phyloP scores from a whole-genome alignment of 768 basidiomycete genomes.

The Tricholoma flavovirens region DNA sequence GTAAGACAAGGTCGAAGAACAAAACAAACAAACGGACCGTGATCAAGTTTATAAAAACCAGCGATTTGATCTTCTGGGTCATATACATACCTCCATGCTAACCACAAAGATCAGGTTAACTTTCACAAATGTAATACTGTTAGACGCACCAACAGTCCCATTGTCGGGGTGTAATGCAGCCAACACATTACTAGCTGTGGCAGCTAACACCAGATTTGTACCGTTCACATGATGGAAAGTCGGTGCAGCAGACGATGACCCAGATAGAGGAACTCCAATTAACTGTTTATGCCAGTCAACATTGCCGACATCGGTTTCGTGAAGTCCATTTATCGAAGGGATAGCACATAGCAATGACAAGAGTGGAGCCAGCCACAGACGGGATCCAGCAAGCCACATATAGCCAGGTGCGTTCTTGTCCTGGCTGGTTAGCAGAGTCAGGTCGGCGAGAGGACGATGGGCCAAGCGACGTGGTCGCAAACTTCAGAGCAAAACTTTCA shows the following conservation, averaged over 20 bases:
- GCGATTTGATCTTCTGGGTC: slow-evolving; percentile 64
- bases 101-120: slow-evolving; percentile 8
- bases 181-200: slow-evolving; percentile 71
- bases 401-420: background rate
- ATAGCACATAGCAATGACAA: slow-evolving; percentile 2
- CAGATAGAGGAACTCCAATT: slow-evolving; percentile 64
- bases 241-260: slow-evolving; percentile 49
- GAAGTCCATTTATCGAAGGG: slow-evolving; percentile 39
- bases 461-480: background rate
- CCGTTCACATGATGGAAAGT: slow-evolving; percentile 41
- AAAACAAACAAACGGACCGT: slow-evolving; percentile 39
- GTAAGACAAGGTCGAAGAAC: background rate
- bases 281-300: slow-evolving; percentile 85
- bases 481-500: background rate
- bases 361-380: background rate
- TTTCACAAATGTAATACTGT: background rate
- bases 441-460: background rate
- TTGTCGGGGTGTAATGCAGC: slow-evolving; percentile 63
- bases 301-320: slow-evolving; percentile 71
- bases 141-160: slow-evolving; percentile 62
- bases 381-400: background rate
- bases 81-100: slow-evolving; percentile 80
- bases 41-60: slow-evolving; percentile 51
- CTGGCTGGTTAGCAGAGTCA: background rate
- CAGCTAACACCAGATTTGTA: slow-evolving; percentile 52